Evolutionary conservation across 2,329 filamentous ascomycete species (phyloP).

Genomic region (Onygena corvina): DNA sequence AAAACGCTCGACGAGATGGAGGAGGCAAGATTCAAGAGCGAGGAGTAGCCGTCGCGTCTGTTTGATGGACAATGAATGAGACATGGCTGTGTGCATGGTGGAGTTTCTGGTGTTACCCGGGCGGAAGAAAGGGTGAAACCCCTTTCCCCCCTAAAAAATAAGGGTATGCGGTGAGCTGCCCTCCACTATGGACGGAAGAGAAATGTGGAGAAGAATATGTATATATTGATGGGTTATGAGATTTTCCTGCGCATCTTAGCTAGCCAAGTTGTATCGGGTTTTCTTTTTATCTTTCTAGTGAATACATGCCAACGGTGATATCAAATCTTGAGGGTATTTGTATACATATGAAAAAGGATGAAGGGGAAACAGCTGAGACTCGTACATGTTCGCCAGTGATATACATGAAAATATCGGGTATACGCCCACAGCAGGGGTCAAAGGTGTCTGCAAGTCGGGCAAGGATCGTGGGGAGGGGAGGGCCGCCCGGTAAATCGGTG

Average conservation of each 20-base stretch:
- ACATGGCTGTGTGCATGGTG: neutral
- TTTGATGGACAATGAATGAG: neutral
- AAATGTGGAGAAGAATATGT: neutral
- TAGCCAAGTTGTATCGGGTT: neutral
- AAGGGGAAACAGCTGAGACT: neutral
- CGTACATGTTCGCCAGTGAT: neutral
- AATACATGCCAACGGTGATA: too few species aligned
- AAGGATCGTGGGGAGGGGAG: neutral
- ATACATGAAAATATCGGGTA: neutral
- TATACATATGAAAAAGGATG: neutral
- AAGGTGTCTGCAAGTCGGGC: neutral
- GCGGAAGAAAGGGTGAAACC: neutral
- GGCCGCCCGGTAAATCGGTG: neutral
- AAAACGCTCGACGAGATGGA: slow-evolving; percentile 12
- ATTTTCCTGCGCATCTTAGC: neutral
- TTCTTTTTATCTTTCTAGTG: too few species aligned
- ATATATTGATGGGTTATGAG: too few species aligned
- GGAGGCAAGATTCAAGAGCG: slow-evolving; percentile 9
- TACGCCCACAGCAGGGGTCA: neutral
- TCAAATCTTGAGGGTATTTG: neutral
- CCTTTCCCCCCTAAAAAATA: too few species aligned
- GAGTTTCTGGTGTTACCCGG: neutral
- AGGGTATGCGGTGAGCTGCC: neutral
- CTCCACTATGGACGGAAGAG: neutral
- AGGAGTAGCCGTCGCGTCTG: slow-evolving; percentile 8